A percentile compares a stretch with the other conserved stretches of the same genome.
phyloP scores from a whole-genome alignment of 495 filamentous ascomycete genomes.

The Aspergillus baeticus region DNA sequence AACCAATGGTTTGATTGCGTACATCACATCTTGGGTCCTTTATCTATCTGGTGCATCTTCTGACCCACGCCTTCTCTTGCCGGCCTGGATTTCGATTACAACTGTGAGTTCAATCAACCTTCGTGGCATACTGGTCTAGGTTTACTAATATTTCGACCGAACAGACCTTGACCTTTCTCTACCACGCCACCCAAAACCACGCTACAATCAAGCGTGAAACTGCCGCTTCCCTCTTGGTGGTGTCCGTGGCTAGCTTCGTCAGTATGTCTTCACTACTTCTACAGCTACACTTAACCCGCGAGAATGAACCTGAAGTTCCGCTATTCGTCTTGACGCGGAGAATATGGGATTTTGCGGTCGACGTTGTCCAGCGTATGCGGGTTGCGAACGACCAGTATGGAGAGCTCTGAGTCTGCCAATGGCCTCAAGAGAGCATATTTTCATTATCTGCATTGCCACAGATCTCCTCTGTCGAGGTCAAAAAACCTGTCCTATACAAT shows the following conservation, averaged over 20 bases:
- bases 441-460: too few species aligned
- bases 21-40: constrained; percentile 76
- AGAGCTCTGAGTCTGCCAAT: constrained; percentile 18
- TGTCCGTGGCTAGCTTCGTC: constrained; percentile 72
- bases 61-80: constrained; percentile 75
- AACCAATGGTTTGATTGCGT: constrained; percentile 75
- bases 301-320: constrained; percentile 63
- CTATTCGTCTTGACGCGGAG: constrained; percentile 53
- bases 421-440: too few species aligned
- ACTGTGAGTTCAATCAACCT: constrained; percentile 50
- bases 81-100: constrained; percentile 83
- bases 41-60: constrained; percentile 71
- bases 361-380: constrained; percentile 43
- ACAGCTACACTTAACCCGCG: constrained; percentile 65
- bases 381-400: constrained; percentile 30
- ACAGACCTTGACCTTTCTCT: constrained; percentile 72
- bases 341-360: constrained; percentile 43
- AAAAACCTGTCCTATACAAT: neutral
- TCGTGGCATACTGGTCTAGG: neutral
- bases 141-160: neutral
- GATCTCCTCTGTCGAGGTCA: too few species aligned
- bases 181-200: constrained; percentile 79
- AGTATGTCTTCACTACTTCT: constrained; percentile 69
- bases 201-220: constrained; percentile 81
- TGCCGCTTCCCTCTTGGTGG: constrained; percentile 70